Conservation (phyloP, 305 asterid genomes). For the Plantago lanceolata region DNA sequence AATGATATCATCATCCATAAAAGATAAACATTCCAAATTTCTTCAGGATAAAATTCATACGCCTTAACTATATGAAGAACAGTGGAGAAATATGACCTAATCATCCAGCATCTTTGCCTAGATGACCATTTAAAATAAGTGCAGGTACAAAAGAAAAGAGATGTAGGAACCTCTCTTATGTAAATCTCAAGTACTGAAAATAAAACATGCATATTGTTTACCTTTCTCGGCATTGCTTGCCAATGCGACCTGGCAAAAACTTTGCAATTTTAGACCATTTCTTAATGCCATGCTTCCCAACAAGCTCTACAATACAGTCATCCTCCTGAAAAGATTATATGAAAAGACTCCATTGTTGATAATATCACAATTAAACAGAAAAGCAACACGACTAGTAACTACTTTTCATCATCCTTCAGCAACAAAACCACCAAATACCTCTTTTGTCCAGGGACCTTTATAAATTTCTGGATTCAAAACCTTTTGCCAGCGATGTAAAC, state of each 20-base stretch:
- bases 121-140: no score
- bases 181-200: not conserved
- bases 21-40: not conserved
- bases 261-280: constrained; percentile 72
- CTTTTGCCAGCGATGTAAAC: constrained; percentile 91
- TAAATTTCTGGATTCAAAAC: constrained; percentile 78
- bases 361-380: constrained; percentile 6
- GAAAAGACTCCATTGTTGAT: constrained; percentile 16
- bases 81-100: constrained; percentile 3
- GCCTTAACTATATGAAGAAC: not conserved
- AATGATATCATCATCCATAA: not conserved
- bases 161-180: no score
- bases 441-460: constrained; percentile 82
- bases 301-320: constrained; percentile 54
- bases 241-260: constrained; percentile 72
- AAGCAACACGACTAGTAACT: not conserved
- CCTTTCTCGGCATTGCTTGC: constrained; percentile 94
- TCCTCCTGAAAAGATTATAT: constrained; percentile 51
- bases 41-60: not conserved
- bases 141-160: no score
- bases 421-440: constrained; percentile 42
- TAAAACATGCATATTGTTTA: constrained; percentile 22
- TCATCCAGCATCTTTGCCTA: not conserved
- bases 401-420: constrained; percentile 7
- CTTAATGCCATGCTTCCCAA: constrained; percentile 51